Percentiles rank a stretch among this genome's conserved stretches.
phyloP scores from a whole-genome alignment of 2,329 filamentous ascomycete species.

The Talaromyces sp. region DNA sequence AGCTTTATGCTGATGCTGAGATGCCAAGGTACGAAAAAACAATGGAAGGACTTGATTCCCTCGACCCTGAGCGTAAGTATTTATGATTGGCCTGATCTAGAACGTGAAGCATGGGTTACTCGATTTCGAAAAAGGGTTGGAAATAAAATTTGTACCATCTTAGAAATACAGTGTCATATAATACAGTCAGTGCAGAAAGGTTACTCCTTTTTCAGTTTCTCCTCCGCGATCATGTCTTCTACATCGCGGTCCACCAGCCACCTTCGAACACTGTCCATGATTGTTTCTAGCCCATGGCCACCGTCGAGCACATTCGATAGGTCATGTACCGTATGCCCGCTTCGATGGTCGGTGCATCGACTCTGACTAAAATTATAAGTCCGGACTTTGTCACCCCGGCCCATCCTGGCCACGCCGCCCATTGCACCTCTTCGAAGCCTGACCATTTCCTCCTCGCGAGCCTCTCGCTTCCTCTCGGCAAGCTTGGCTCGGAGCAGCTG shows the following conservation, averaged over 20 bases:
- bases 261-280: constrained; percentile 71
- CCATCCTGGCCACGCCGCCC: constrained; percentile 70
- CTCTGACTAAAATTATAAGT: constrained; percentile 81
- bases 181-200: background rate
- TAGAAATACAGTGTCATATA: constrained; percentile 10
- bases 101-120: background rate
- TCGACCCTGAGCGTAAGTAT: constrained; percentile 81
- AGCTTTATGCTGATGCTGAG: constrained; percentile 9
- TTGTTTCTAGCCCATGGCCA: constrained; percentile 62
- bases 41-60: constrained; percentile 74
- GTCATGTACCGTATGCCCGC: constrained; percentile 72
- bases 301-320: constrained; percentile 75
- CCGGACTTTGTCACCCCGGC: constrained; percentile 85
- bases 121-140: background rate
- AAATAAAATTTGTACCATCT: background rate
- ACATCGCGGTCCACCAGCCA: constrained; percentile 76
- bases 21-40: constrained; percentile 74
- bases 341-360: constrained; percentile 83
- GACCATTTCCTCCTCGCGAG: constrained; percentile 73
- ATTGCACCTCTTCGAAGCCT: constrained; percentile 72
- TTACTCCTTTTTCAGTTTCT: constrained; percentile 43
- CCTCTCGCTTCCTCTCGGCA: constrained; percentile 73
- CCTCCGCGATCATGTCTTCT: constrained; percentile 60
- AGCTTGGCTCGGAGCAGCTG: constrained; percentile 73
- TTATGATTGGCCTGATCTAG: constrained; percentile 47